A percentile compares a stretch with the other conserved stretches of the same genome.
phyloP scores from a whole-genome alignment of 371 early-diverging fungal genomes.

The Rhizopus stolonifer region DNA sequence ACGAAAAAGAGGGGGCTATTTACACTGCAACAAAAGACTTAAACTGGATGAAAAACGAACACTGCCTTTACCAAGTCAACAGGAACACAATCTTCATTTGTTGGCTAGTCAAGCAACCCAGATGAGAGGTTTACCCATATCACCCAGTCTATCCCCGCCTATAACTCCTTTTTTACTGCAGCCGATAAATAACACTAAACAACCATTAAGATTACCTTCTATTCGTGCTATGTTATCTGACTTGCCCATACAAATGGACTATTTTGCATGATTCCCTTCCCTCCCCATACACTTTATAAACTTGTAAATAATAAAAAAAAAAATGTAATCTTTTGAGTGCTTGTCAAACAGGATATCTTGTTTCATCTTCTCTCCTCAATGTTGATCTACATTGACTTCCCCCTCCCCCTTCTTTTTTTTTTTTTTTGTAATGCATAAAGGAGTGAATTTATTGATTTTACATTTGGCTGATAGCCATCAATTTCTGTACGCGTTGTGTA shows the following conservation, averaged over 20 bases:
- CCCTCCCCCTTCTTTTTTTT: too few species aligned
- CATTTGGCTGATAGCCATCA: not conserved
- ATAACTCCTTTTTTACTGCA: conserved; percentile 7
- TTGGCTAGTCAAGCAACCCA: conserved; percentile 47
- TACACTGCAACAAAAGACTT: not conserved
- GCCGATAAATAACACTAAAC: not conserved
- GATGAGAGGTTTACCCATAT: conserved; percentile 29
- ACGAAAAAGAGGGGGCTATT: not conserved
- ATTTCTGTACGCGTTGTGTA: not conserved
- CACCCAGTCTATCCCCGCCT: conserved; percentile 24
- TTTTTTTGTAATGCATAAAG: not conserved
- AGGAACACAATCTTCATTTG: conserved; percentile 31
- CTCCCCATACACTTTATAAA: not conserved
- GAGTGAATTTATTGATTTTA: not conserved
- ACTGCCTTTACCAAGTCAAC: conserved; percentile 3
- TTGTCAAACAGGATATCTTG: too few species aligned
- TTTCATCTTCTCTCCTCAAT: too few species aligned
- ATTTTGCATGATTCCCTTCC: not conserved
- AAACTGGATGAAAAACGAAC: not conserved
- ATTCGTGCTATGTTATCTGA: conserved; percentile 19
- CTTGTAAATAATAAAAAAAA: not conserved
- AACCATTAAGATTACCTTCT: conserved; percentile 16
- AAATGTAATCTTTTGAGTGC: not conserved
- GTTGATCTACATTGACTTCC: too few species aligned
- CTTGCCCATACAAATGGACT: conserved; percentile 2